Base-by-base conservation (phyloP, 139 green algal species). In the Chlamydomonas sphaeroides region DNA sequence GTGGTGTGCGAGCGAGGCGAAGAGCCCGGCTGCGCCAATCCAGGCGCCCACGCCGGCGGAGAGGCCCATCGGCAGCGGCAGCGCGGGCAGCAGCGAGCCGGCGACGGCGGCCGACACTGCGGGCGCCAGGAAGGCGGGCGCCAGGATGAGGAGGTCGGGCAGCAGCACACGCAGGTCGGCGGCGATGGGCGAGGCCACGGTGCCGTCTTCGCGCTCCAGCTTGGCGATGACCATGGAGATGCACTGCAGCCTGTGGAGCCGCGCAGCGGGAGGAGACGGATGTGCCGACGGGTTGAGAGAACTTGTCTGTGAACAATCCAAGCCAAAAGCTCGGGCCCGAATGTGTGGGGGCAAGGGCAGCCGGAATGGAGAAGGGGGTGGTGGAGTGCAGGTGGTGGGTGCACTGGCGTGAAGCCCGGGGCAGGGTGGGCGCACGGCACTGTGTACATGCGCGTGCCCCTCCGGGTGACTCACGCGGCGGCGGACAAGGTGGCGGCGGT, bases 401-500 rank as follows among this genome's bases (percentile, higher is more conserved):
- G 17, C n/a, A n/a, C n/a, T n/a, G n/a, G n/a, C n/a, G n/a, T n/a
- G n/a, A n/a, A n/a, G n/a, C n/a, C n/a, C n/a, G n/a, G n/a, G n/a
- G n/a, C n/a, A n/a, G n/a, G n/a, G n/a, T n/a, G n/a, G n/a, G n/a
- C n/a, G n/a, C n/a, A n/a, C n/a, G n/a, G n/a, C n/a, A n/a, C n/a
- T n/a, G n/a, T n/a, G n/a, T n/a, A 8, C 45, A 51, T 14, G 45
- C 45, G 10, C 45, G 10, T 51, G 45, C 45, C 45, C 45, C 45
- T 51, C 14, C 45, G 10, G 45, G 10, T 75, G 42, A n/a, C 90
- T 84, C 66, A 93, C 90, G 86, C 91, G 2, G 94, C 96, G 0
- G 97, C 97, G 1, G 97, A 93, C 11, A 97, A 67, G 0, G 97
- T 99, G 25, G 93, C 94, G 7, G 90, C 92, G 2, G 94, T 98